These are phyloP conservation scores for Hylodesmum podocarpum DNA, from an alignment of 306 rosid species.

Conservation along the genomic window DNA sequence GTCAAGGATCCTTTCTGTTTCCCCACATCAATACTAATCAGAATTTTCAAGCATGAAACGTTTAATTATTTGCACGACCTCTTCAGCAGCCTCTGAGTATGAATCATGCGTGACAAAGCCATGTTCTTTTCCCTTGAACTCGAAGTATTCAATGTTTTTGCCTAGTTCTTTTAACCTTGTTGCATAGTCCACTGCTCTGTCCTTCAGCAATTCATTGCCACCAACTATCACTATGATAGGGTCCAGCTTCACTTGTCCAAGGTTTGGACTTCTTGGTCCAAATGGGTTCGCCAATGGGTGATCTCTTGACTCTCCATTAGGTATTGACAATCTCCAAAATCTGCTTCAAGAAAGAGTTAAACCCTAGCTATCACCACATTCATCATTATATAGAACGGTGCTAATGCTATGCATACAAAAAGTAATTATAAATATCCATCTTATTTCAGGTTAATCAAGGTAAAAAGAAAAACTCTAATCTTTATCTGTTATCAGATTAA, in stretches of 20 bases:
- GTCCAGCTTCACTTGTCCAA: conserved; percentile 45
- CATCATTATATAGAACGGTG: not conserved
- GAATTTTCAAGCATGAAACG: conserved; percentile 49
- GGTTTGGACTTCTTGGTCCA: conserved; percentile 56
- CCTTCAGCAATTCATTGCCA: conserved; percentile 65
- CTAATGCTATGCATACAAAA: not conserved
- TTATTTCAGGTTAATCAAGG: too few relatives aligned
- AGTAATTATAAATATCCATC: not conserved
- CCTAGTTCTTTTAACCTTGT: conserved; percentile 51
- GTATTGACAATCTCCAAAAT: conserved; percentile 80
- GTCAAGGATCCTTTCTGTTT: not conserved
- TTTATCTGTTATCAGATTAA: too few relatives aligned
- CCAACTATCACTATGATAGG: conserved; percentile 69
- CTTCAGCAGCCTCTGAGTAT: conserved; percentile 38
- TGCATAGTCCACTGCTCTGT: conserved; percentile 59
- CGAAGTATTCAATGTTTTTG: conserved; percentile 56
- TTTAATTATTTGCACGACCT: conserved; percentile 46
- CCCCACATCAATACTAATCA: not conserved
- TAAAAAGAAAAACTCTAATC: too few relatives aligned
- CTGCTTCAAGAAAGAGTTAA: conserved; percentile 29
- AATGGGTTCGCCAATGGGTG: conserved; percentile 78
- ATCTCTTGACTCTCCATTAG: conserved; percentile 63
- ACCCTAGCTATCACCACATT: not conserved
- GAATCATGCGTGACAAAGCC: conserved; percentile 66
- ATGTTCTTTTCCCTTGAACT: conserved; percentile 67